Percentiles rank a stretch among this genome's conserved stretches.
Evolutionary conservation across 176 grass and related monocot species (phyloP).

Genomic region (Carex kokanica): DNA sequence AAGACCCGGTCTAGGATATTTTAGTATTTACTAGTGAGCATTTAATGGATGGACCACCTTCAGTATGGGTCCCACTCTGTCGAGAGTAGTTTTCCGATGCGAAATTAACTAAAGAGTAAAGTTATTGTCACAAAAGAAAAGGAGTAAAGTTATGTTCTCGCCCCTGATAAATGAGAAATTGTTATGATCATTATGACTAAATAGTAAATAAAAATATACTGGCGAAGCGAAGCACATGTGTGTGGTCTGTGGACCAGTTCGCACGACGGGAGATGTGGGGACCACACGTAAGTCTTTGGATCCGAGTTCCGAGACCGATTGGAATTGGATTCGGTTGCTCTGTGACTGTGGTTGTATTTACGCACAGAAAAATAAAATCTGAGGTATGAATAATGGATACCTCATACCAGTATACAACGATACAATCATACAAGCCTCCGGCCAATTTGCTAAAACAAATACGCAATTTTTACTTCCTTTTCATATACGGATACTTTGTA

Average conservation of each 20-base stretch:
- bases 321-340: neutral
- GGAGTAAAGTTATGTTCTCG: neutral
- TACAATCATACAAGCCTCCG: too few relatives aligned
- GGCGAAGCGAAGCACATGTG: neutral
- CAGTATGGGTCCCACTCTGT: neutral
- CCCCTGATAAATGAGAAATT: neutral
- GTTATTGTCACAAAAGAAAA: neutral
- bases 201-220: neutral
- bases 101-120: neutral
- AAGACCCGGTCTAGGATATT: constrained; percentile 13
- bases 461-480: too few relatives aligned
- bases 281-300: neutral
- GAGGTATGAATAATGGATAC: neutral
- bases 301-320: neutral
- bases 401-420: too few relatives aligned
- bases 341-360: neutral
- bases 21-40: neutral
- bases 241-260: neutral
- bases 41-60: neutral
- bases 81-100: constrained; percentile 14
- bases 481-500: too few relatives aligned
- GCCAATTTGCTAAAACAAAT: too few relatives aligned
- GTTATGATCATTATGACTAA: neutral
- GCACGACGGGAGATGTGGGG: neutral
- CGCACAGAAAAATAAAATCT: neutral